Evolutionary conservation across 1,139 yeast genomes (phyloP).

Genomic region (Saccharomycopsis hybrid): DNA sequence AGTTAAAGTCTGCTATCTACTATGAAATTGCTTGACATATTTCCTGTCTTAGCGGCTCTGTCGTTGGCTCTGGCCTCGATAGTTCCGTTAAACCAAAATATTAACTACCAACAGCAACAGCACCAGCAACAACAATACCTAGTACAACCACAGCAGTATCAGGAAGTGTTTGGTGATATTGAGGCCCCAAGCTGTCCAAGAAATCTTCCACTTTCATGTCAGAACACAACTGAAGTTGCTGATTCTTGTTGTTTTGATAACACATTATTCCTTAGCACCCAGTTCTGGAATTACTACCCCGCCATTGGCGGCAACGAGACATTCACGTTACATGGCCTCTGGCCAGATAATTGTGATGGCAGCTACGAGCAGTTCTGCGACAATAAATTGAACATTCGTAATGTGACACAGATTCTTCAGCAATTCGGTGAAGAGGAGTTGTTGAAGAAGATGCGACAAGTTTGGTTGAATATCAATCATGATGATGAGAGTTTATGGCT

Average conservation of each 20-base stretch:
- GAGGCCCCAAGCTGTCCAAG: slow-evolving; percentile 45
- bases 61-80: too few relatives aligned
- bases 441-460: slow-evolving; percentile 46
- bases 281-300: slow-evolving; percentile 91
- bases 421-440: slow-evolving; percentile 44
- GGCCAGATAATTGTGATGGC: slow-evolving; percentile 84
- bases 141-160: too few relatives aligned
- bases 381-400: slow-evolving; percentile 45
- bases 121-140: too few relatives aligned
- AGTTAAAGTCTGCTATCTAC: too few relatives aligned
- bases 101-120: too few relatives aligned
- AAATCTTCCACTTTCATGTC: slow-evolving; percentile 62
- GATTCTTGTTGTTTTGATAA: slow-evolving; percentile 85
- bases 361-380: slow-evolving; percentile 75
- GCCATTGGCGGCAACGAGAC: slow-evolving; percentile 70
- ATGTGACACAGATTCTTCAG: slow-evolving; percentile 48
- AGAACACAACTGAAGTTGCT: slow-evolving; percentile 35
- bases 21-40: too few relatives aligned
- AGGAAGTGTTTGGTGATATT: not conserved
- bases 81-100: too few relatives aligned
- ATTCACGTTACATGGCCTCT: slow-evolving; percentile 80
- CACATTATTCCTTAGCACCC: slow-evolving; percentile 79
- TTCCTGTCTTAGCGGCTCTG: too few relatives aligned
- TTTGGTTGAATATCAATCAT: slow-evolving; percentile 79
- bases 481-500: slow-evolving; percentile 76